Percentiles rank a stretch among this genome's conserved stretches.
Conservation (phyloP, 2,329 filamentous ascomycete genomes). For the Diplodia mutila region DNA sequence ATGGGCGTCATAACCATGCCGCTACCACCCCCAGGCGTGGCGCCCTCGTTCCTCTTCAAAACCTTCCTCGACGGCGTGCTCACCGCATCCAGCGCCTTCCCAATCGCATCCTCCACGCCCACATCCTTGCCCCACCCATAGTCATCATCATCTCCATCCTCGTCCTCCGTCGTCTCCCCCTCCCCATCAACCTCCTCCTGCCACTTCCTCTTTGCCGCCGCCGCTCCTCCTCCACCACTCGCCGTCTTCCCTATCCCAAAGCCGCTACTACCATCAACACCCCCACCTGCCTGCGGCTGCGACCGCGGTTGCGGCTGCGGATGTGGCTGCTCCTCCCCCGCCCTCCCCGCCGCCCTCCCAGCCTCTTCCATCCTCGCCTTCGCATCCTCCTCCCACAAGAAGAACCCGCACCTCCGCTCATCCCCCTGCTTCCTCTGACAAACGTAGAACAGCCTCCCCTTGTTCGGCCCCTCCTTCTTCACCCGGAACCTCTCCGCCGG, state of each 20-base stretch:
- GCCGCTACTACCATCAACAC: neutral
- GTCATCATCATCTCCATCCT: constrained; percentile 18
- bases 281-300: constrained; percentile 48
- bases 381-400: constrained; percentile 62
- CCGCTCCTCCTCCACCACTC: neutral
- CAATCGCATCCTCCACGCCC: constrained; percentile 26
- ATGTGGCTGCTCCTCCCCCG: constrained; percentile 45
- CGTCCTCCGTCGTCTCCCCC: neutral
- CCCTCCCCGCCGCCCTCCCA: constrained; percentile 48
- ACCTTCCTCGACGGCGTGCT: constrained; percentile 42
- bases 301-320: too few species aligned
- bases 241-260: neutral
- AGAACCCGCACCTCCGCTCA: constrained; percentile 57
- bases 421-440: constrained; percentile 53
- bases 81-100: neutral
- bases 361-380: constrained; percentile 52
- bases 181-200: constrained; percentile 21
- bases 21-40: neutral
- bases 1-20: constrained; percentile 15
- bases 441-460: constrained; percentile 63
- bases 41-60: constrained; percentile 9
- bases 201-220: constrained; percentile 21
- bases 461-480: constrained; percentile 60
- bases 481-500: constrained; percentile 60
- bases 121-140: constrained; percentile 23